Base-by-base conservation (phyloP, 1,284 basidiomycete genomes). In the Neonothopanus nambi region DNA sequence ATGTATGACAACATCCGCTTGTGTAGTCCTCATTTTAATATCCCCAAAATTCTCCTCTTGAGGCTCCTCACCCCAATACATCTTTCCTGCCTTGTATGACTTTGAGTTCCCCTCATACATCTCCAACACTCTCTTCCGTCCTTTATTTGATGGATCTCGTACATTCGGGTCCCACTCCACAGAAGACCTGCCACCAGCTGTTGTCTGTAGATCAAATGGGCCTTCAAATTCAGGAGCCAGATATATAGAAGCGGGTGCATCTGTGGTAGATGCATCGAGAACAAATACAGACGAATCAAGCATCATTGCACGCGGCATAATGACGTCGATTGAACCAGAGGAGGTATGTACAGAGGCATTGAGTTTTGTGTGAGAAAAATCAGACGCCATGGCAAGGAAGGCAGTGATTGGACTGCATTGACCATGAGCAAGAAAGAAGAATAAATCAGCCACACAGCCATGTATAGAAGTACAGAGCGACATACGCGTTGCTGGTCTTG, bases 31-130 rank as follows among this genome's bases (percentile, higher is more conserved):
- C 43, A 45, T 12, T n/a, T 28, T 45, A 13, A 45, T 30, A 45
- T 26, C 24, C 24, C 43, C 43, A 17, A n/a, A 8, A 28, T 45
- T 7, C 4, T 17, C 26, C 2, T 45, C 15, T 11, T 24, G 43
- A 13, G 43, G 43, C n/a, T 30, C 24, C 5, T 30, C 43, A n/a
- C 24, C 43, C 43, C 43, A 45, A n/a, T 45, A 45, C 26, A 45
- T 26, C 7, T 4, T 45, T 15, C 43, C 43, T n/a, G 21, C 43
- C 15, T 45, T 45, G 24, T 45, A 18, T 5, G 11, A 5, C 24
- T 30, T 30, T 15, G 17, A 24, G 15, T 45, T 45, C 5, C 8
- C 43, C 17, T 17, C 20, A 30, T 45, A 6, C 21, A 45, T 45
- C 8, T 30, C 26, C 13, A 45, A 8, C 3, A 45, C 43, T n/a